Base-by-base conservation (phyloP, 306 rosid genomes). In the Senna tora region DNA sequence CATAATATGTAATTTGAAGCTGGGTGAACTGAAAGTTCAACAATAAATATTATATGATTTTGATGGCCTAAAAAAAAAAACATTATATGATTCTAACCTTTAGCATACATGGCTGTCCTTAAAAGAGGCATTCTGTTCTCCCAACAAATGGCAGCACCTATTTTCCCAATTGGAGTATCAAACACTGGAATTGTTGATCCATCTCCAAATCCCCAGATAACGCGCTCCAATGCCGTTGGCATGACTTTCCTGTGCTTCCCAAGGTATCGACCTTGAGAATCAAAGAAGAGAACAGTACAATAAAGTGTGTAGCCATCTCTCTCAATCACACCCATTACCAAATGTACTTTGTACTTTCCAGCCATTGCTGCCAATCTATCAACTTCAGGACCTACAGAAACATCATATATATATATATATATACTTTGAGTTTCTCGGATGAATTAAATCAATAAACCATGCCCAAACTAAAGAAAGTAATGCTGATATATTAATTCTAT, bases 161-260 rank as follows among this genome's bases (percentile, higher is more conserved):
- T 84, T 79, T 90, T 93, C 75, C 98, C 98, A 59, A 93, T 70
- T 52, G 88, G 87, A 69, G 98, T 93, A 49, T 91, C 96, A 60
- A 87, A 89, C 60, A 91, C 98, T 15, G 96, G 96, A 77, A 93
- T 91, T 57, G 96, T 93, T 9, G 97, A 93, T 71, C 97, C 98
- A 73, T 90, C 98, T 15, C 98, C 98, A 79, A 89, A 93, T 46
- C 97, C 98, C 98, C 98, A 93, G 28, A 93, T 84, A 65, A 91
- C 68, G 14, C 97, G 81, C 81, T 91, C 98, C 74, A 93, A 38
- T 41, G 78, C 87, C 0, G 98, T 93, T 74, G 98, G 98, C 98
- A 93, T 89, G 56, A 89, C 4, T 76, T 93, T 93, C 71, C 97
- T 86, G 86, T 93, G 98, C 82, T 93, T 93, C 80, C 98, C 98